phyloP scores from a whole-genome alignment of 768 basidiomycete species.

The Hypholoma fasciculare region DNA sequence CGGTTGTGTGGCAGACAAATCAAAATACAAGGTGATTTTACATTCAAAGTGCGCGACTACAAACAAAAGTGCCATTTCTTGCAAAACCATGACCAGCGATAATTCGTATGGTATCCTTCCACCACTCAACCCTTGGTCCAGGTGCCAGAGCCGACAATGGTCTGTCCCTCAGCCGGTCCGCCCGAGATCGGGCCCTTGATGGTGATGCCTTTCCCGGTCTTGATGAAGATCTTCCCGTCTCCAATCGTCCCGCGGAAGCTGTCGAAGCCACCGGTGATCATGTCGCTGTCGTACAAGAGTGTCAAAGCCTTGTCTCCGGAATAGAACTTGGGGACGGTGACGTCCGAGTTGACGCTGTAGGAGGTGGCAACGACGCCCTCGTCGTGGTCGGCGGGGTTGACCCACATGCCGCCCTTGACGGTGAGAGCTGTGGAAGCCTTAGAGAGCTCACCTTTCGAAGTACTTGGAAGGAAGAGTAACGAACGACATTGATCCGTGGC shows the following conservation, averaged over 20 bases:
- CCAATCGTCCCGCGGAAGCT: neutral
- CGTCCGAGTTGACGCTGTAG: slow-evolving; percentile 3
- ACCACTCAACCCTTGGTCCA: neutral
- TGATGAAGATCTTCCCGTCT: neutral
- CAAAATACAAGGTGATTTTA: too few relatives aligned
- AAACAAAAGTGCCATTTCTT: too few relatives aligned
- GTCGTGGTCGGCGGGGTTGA: slow-evolving; percentile 5
- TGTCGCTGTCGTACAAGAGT: neutral
- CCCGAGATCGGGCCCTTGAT: neutral
- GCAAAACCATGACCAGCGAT: too few relatives aligned
- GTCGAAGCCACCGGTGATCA: neutral
- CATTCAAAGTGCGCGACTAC: too few relatives aligned
- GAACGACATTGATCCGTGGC: too few relatives aligned
- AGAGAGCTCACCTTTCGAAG: too few relatives aligned
- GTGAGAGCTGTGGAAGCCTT: neutral
- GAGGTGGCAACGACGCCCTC: neutral
- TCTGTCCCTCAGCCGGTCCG: neutral
- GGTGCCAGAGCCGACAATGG: neutral
- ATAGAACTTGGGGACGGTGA: slow-evolving; percentile 59
- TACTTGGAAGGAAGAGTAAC: too few relatives aligned
- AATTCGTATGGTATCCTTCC: neutral
- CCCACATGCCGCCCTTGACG: neutral
- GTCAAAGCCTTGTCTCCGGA: slow-evolving; percentile 23
- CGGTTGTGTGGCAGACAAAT: too few relatives aligned
- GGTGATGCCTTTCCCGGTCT: neutral